These are phyloP conservation scores for Cystobasidium onofrii DNA, from an alignment of 768 basidiomycete species.

Conservation along the genomic window DNA sequence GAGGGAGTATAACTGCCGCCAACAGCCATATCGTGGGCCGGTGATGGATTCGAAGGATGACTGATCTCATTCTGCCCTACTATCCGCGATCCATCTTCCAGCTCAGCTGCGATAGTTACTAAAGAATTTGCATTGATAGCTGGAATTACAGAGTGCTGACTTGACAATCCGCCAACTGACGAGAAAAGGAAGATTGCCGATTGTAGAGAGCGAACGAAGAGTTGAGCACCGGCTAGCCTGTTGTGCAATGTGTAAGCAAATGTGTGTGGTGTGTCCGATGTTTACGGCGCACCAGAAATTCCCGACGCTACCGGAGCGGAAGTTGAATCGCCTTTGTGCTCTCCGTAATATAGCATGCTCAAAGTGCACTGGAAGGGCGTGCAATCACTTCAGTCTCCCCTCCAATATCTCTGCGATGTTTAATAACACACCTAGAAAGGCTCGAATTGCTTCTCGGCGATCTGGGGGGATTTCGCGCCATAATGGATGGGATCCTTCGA, in stretches of 20 bases:
- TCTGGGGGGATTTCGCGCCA: conserved; percentile 83
- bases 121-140: conserved; percentile 90
- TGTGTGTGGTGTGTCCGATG: conserved; percentile 40
- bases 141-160: conserved; percentile 71
- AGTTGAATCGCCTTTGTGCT: conserved; percentile 93
- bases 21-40: not conserved
- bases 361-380: conserved; percentile 57
- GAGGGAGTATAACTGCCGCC: conserved; percentile 18
- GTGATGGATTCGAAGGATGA: conserved; percentile 56
- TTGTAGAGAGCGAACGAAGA: conserved; percentile 82
- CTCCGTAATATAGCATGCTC: conserved; percentile 78
- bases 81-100: conserved; percentile 63
- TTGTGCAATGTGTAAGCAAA: conserved; percentile 81
- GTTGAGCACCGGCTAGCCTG: conserved; percentile 70
- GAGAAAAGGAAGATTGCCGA: conserved; percentile 90
- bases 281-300: conserved; percentile 17
- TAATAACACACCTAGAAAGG: conserved; percentile 54
- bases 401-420: not conserved
- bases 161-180: conserved; percentile 76
- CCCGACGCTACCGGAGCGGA: conserved; percentile 61
- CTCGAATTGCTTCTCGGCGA: conserved; percentile 79
- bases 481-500: conserved; percentile 70
- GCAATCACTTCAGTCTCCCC: not conserved
- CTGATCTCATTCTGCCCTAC: conserved; percentile 92
- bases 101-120: conserved; percentile 82